These are phyloP conservation scores for Fraxinus dipetala DNA, from an alignment of 305 asterid genomes.

Conservation along the genomic window DNA sequence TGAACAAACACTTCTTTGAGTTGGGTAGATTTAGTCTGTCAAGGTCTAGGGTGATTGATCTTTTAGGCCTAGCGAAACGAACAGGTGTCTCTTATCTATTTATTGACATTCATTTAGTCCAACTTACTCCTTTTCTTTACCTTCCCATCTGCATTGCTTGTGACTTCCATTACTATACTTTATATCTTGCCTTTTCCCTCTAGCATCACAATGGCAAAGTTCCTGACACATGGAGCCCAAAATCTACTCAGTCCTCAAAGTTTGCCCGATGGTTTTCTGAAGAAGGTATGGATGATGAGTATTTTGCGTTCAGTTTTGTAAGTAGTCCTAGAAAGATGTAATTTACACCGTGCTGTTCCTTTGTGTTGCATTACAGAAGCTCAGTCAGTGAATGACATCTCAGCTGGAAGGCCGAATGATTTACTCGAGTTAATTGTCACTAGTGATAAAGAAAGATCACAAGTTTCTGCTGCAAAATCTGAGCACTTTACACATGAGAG, in stretches of 20 bases:
- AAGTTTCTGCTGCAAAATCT: slow-evolving; percentile 35
- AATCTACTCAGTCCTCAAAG: slow-evolving; percentile 60
- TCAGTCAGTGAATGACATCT: slow-evolving; percentile 36
- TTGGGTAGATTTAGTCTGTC: slow-evolving; percentile 17
- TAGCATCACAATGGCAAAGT: slow-evolving; percentile 52
- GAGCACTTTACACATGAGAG: slow-evolving; percentile 29
- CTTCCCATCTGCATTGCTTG: slow-evolving; percentile 17
- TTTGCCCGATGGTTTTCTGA: slow-evolving; percentile 86
- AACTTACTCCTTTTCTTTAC: slow-evolving; percentile 9
- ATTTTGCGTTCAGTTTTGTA: slow-evolving; percentile 6
- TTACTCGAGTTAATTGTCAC: slow-evolving; percentile 67
- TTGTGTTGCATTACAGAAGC: slow-evolving; percentile 38
- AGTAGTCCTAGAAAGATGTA: slow-evolving; percentile 12
- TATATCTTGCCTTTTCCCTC: slow-evolving; percentile 21
- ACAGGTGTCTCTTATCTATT: not conserved
- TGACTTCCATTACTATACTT: slow-evolving; percentile 4
- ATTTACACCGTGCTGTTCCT: slow-evolving; percentile 5
- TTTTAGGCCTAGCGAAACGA: not conserved
- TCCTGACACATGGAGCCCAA: slow-evolving; percentile 47
- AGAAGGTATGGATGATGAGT: slow-evolving; percentile 58
- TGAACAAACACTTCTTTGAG: not conserved
- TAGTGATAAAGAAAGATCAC: slow-evolving; percentile 55
- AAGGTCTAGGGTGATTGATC: slow-evolving; percentile 3
- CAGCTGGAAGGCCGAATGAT: slow-evolving; percentile 52
- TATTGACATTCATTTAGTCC: not conserved